These are phyloP conservation scores for Hymenoscyphus albidus DNA, from an alignment of 2,329 filamentous ascomycete genomes.

Conservation along the genomic window DNA sequence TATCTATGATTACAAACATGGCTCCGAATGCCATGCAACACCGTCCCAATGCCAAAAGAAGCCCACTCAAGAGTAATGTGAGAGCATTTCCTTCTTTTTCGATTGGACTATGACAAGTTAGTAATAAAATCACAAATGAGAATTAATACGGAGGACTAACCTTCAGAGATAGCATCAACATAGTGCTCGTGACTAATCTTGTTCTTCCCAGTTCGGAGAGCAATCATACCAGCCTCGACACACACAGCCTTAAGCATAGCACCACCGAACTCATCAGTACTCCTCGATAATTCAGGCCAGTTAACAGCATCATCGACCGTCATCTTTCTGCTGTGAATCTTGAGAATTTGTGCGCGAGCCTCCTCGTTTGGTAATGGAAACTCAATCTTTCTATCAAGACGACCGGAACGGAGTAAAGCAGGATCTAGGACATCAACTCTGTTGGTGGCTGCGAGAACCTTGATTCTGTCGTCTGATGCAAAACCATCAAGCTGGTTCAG, in stretches of 20 bases:
- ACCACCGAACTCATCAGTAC: slow-evolving; percentile 97
- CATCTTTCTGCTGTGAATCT: slow-evolving; percentile 98
- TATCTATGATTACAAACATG: slow-evolving; percentile 8
- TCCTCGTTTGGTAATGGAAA: slow-evolving; percentile 98
- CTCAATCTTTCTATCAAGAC: slow-evolving; percentile 95
- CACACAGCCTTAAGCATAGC: slow-evolving; percentile 98
- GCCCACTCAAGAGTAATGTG: slow-evolving; percentile 2
- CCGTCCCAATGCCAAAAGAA: background rate
- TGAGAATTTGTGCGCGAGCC: slow-evolving; percentile 91
- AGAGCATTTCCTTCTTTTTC: slow-evolving; percentile 8
- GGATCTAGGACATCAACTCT: slow-evolving; percentile 91
- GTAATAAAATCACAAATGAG: background rate
- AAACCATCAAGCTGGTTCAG: slow-evolving; percentile 98
- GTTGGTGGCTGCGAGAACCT: slow-evolving; percentile 92
- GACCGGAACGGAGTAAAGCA: slow-evolving; percentile 83
- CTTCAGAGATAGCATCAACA: slow-evolving; percentile 95
- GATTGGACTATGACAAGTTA: background rate
- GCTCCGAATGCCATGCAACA: slow-evolving; percentile 1
- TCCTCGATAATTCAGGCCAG: slow-evolving; percentile 91
- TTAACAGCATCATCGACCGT: slow-evolving; percentile 89
- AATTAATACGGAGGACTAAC: background rate
- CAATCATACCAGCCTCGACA: slow-evolving; percentile 99
- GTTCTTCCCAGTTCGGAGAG: slow-evolving; percentile 85
- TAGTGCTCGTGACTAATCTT: slow-evolving; percentile 99
- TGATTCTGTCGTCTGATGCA: slow-evolving; percentile 93